Percentiles rank a stretch among this genome's conserved stretches.
Evolutionary conservation across 108 stramenopile species (phyloP).

Genomic region (Cyclotella sp.): DNA sequence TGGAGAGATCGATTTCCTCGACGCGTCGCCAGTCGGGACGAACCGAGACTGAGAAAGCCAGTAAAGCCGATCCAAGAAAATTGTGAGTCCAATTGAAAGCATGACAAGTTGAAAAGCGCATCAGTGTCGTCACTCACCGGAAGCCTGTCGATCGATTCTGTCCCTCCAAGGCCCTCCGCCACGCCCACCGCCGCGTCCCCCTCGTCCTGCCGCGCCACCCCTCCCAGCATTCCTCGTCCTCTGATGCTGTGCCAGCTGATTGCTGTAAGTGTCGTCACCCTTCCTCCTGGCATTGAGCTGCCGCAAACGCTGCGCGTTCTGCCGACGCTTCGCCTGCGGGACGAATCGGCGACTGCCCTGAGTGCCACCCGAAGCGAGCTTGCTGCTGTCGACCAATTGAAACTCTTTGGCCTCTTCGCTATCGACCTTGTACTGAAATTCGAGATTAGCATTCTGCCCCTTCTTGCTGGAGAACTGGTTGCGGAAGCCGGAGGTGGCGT

Average conservation of each 20-base stretch:
- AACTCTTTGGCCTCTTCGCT: conserved; percentile 81
- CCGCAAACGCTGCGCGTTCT: conserved; percentile 68
- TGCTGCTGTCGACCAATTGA: conserved; percentile 92
- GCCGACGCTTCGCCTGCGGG: conserved; percentile 59
- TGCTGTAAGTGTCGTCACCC: conserved; percentile 27
- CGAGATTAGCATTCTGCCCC: conserved; percentile 62
- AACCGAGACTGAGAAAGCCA: conserved; percentile 77
- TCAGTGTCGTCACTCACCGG: conserved; percentile 1
- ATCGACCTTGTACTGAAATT: conserved; percentile 81
- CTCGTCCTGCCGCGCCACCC: conserved; percentile 62
- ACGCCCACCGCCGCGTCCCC: conserved; percentile 48
- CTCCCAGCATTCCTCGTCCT: conserved; percentile 48
- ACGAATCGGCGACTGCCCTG: conserved; percentile 54
- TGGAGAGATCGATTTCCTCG: conserved; percentile 94
- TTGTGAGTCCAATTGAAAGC: neutral
- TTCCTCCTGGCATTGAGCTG: conserved; percentile 79
- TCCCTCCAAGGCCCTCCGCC: conserved; percentile 57
- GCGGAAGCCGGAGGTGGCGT: conserved; percentile 50
- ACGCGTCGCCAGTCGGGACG: conserved; percentile 87
- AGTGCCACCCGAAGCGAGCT: conserved; percentile 42
- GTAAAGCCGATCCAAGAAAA: neutral
- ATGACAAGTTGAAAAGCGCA: neutral
- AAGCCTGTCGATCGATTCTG: conserved; percentile 56
- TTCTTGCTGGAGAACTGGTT: conserved; percentile 36
- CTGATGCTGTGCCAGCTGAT: conserved; percentile 50